phyloP scores from a whole-genome alignment of 1,284 basidiomycete genomes.

The Kwoniella shivajii region DNA sequence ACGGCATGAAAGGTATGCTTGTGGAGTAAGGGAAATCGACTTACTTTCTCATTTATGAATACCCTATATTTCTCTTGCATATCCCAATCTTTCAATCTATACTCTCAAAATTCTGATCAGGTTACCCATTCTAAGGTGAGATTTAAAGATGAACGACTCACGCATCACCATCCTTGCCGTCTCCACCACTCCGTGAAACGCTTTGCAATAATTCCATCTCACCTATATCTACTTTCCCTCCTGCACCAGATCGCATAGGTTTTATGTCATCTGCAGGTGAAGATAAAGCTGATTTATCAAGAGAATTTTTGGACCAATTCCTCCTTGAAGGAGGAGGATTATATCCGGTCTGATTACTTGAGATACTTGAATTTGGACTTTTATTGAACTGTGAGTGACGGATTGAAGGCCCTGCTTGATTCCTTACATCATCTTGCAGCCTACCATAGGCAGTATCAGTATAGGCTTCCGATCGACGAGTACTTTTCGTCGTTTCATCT shows the following conservation, averaged over 20 bases:
- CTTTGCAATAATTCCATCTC: conserved; percentile 37
- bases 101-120: background rate
- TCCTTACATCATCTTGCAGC: no score
- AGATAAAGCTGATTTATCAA: conserved; percentile 8
- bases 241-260: conserved; percentile 16
- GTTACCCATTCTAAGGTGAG: background rate
- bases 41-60: conserved; percentile 49
- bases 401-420: no score
- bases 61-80: conserved; percentile 44
- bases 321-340: background rate
- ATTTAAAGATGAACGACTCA: conserved; percentile 21
- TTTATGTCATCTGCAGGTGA: conserved; percentile 23
- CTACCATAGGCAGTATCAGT: no score
- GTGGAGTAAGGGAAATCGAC: no score
- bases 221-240: background rate
- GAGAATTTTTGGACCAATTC: conserved; percentile 3
- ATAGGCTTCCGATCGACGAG: no score
- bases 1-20: background rate
- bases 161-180: conserved; percentile 50
- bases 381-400: no score
- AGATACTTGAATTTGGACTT: no score
- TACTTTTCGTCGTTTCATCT: no score
- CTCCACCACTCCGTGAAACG: conserved; percentile 46
- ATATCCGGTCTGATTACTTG: background rate
- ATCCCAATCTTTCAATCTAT: conserved; percentile 44